Percentiles rank a stretch among this genome's conserved stretches.
These are phyloP conservation scores for Russula vinacea DNA, from an alignment of 768 basidiomycete species.

Conservation along the genomic window DNA sequence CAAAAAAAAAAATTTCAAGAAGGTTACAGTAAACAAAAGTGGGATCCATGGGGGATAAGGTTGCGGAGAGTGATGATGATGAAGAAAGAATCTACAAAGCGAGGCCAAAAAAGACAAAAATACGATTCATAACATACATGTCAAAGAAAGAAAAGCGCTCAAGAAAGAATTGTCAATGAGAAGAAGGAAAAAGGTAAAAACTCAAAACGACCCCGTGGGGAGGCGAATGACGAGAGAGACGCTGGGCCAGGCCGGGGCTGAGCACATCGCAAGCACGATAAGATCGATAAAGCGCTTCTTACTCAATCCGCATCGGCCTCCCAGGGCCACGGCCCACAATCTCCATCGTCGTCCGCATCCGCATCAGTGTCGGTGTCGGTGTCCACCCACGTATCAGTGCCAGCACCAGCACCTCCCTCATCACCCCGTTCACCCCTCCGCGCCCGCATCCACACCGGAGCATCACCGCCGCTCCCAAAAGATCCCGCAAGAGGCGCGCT, in stretches of 20 bases:
- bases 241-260: neutral
- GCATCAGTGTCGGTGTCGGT: constrained; percentile 24
- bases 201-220: neutral
- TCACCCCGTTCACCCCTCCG: neutral
- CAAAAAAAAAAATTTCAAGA: too few species aligned
- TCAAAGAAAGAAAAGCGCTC: neutral
- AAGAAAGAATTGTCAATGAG: neutral
- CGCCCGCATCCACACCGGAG: neutral
- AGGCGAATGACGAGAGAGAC: neutral
- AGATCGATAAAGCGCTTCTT: neutral
- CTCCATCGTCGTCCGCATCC: neutral
- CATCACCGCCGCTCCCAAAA: neutral
- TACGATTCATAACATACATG: neutral
- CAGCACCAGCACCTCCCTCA: neutral
- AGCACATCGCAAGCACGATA: too few species aligned
- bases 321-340: neutral
- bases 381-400: constrained; percentile 26
- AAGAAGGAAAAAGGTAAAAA: neutral
- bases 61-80: too few species aligned
- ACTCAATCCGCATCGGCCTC: neutral
- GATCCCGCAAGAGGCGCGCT: neutral
- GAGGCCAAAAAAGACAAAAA: neutral
- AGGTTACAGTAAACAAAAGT: too few species aligned
- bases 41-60: too few species aligned
- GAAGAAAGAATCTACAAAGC: neutral